Evolutionary conservation across 2,329 filamentous ascomycete species (phyloP), one percentile per base, ranked within the genome.

Genomic region (Nigrospora sphaerica): DNA sequence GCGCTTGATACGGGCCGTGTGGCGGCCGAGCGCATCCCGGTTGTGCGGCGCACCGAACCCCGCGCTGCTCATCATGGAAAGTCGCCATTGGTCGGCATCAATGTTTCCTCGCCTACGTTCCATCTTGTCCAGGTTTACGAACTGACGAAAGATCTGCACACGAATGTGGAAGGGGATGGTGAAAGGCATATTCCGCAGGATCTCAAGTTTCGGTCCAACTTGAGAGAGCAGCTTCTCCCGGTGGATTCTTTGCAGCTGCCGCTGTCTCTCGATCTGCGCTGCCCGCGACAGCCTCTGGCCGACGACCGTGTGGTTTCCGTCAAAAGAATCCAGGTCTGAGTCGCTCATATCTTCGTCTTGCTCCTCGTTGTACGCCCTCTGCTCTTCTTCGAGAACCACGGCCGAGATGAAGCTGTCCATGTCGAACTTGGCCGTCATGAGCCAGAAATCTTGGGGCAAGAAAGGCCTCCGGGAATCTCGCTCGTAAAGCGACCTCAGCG

Each of bases 111-210:
- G 72, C 52, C 89, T 74, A 51, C 89, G 73, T 52, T 83, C 83
- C 43, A 75, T 64, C 62, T 93, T 89, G 64, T 98, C 93, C 5
- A 91, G 72, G 31, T 80, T 69, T n/a, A 97, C 87, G 57, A 97
- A 97, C 59, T 95, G 83, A 31, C 91, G 81, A 64, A 98, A 97
- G 19, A 97, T 92, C 61, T 90, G 82, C 5, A 98, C 93, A 40
- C 93, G 77, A 0, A 88, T 93, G 34, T 88, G 81, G 57, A 98
- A 98, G 0, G 92, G 93, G 39, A 98, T 93, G 54, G 92, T 87
- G 62, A 97, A 98, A 0, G 93, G 93, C 83, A 98, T 95, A 58
- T 97, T 95, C 54, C 93, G 85, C 43, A 98, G 68, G 6, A 98
- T 87, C 59, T 96, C 91, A 11, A 96, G 72, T 54, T 92, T 85